A percentile compares a stretch with the other conserved stretches of the same genome.
Conservation (phyloP, 306 rosid genomes). For the Crataegus laevigata region DNA sequence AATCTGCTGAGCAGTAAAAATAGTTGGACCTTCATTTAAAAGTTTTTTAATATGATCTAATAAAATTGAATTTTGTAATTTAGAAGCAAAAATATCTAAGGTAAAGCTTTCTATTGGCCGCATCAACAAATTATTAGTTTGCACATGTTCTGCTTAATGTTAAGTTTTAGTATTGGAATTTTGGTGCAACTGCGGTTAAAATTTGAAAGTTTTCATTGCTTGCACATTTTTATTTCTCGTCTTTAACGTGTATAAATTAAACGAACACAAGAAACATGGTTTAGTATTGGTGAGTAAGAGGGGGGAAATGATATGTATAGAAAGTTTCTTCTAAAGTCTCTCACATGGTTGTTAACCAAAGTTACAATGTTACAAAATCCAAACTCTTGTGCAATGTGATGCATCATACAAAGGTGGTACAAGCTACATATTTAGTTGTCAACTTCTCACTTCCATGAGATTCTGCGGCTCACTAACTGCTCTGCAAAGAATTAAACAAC, state of each 20-base stretch:
- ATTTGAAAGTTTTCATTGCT: neutral
- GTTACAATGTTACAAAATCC: neutral
- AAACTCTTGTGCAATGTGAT: neutral
- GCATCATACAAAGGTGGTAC: neutral
- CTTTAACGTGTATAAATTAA: too few species aligned
- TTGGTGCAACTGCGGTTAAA: neutral
- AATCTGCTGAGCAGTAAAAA: conserved; percentile 19
- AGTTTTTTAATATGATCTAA: neutral
- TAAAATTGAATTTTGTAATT: neutral
- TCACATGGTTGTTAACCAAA: too few species aligned
- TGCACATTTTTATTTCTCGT: fast-evolving
- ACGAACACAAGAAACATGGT: too few species aligned
- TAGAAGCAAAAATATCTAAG: neutral
- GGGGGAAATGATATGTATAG: too few species aligned
- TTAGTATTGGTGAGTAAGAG: too few species aligned
- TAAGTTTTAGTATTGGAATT: neutral
- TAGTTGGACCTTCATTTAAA: neutral
- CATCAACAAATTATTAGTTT: neutral
- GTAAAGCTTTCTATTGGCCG: neutral
- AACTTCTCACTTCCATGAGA: neutral
- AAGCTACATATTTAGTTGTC: neutral
- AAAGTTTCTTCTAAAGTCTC: too few species aligned
- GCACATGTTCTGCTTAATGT: neutral
- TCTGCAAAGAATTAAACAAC: neutral
- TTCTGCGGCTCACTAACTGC: neutral